These are phyloP conservation scores for Tetrapisispora arboricola DNA, from an alignment of 805 yeast genomes.

Conservation along the genomic window DNA sequence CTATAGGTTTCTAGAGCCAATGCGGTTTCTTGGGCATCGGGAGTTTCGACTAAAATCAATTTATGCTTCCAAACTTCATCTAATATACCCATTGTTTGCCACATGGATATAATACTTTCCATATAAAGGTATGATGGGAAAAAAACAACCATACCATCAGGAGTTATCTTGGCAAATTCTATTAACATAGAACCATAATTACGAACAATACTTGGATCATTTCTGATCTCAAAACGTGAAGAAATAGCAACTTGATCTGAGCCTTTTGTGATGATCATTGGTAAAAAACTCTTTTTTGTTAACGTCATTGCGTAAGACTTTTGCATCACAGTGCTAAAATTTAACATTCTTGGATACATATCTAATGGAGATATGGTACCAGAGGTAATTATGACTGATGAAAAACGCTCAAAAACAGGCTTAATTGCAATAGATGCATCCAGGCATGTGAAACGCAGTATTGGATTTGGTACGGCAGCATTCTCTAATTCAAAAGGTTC, in stretches of 20 bases:
- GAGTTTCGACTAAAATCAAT: constrained; percentile 90
- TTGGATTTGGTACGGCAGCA: constrained; percentile 95
- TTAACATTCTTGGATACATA: constrained; percentile 96
- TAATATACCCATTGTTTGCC: constrained; percentile 97
- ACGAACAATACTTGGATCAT: constrained; percentile 95
- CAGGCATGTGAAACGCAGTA: constrained; percentile 81
- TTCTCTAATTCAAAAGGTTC: constrained; percentile 96
- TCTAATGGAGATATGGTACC: constrained; percentile 98
- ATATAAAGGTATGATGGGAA: constrained; percentile 94
- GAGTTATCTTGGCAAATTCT: constrained; percentile 90
- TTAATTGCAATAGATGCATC: constrained; percentile 98
- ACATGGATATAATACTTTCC: constrained; percentile 96
- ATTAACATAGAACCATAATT: constrained; percentile 89
- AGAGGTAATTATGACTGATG: constrained; percentile 87
- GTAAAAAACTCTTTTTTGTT: constrained; percentile 84
- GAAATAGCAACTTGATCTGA: constrained; percentile 96
- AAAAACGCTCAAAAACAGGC: constrained; percentile 89
- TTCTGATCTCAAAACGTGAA: constrained; percentile 91
- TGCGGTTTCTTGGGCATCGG: constrained; percentile 97
- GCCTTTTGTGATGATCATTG: constrained; percentile 93
- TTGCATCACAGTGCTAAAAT: constrained; percentile 86
- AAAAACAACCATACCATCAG: constrained; percentile 96
- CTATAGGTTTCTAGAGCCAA: constrained; percentile 91
- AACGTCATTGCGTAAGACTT: constrained; percentile 94
- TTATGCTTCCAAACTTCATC: constrained; percentile 99